Percentiles rank a stretch among this genome's conserved stretches.
These are phyloP conservation scores for Paraconiothyrium sp. DNA, from an alignment of 2,329 filamentous ascomycete species.

Conservation along the genomic window DNA sequence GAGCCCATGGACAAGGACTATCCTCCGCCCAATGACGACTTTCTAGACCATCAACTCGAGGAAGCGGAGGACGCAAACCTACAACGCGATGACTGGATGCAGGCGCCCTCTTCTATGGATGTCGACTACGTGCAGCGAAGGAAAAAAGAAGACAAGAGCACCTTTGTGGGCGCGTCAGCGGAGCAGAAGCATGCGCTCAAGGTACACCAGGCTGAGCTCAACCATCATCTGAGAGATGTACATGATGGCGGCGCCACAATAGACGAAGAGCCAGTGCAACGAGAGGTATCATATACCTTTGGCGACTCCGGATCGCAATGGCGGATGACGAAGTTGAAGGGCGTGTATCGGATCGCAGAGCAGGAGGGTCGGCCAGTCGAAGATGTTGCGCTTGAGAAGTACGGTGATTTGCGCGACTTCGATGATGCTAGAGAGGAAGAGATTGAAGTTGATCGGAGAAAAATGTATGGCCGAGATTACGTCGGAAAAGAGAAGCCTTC, in stretches of 20 bases:
- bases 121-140: slow-evolving; percentile 81
- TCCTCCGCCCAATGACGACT: slow-evolving; percentile 53
- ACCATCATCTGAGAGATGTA: slow-evolving; percentile 72
- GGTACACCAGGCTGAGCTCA: slow-evolving; percentile 83
- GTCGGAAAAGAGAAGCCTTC: slow-evolving; percentile 85
- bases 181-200: slow-evolving; percentile 72
- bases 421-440: slow-evolving; percentile 94
- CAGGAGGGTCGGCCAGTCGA: slow-evolving; percentile 78
- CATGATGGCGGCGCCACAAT: slow-evolving; percentile 47
- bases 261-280: slow-evolving; percentile 61
- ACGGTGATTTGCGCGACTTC: slow-evolving; percentile 82
- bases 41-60: slow-evolving; percentile 54
- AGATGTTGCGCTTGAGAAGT: slow-evolving; percentile 83
- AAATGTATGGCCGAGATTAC: slow-evolving; percentile 85
- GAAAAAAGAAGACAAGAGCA: slow-evolving; percentile 57
- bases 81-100: slow-evolving; percentile 93
- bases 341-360: slow-evolving; percentile 81
- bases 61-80: slow-evolving; percentile 52
- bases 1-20: slow-evolving; percentile 56
- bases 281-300: slow-evolving; percentile 81
- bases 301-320: slow-evolving; percentile 90
- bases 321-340: slow-evolving; percentile 95
- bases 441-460: slow-evolving; percentile 84
- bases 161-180: slow-evolving; percentile 56
- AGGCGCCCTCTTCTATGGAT: slow-evolving; percentile 80